These are phyloP conservation scores for Auriculariales sp. DNA, from an alignment of 768 basidiomycete genomes.

Conservation along the genomic window DNA sequence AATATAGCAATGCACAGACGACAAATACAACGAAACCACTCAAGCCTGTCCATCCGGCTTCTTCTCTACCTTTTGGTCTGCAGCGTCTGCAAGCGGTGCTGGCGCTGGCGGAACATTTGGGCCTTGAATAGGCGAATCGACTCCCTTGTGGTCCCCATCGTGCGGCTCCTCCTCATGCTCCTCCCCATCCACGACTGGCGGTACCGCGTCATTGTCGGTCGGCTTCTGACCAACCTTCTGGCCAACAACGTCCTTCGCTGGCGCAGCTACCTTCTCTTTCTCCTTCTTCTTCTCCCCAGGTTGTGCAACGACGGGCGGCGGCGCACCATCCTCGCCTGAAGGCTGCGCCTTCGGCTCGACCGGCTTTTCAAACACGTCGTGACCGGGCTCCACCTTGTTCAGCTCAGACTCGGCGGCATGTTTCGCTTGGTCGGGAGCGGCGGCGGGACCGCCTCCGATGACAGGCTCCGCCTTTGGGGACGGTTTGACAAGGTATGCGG, in stretches of 20 bases:
- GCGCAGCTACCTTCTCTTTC: slow-evolving; percentile 7
- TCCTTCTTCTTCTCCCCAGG: background rate
- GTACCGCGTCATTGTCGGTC: background rate
- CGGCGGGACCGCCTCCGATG: slow-evolving; percentile 38
- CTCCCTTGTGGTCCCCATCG: background rate
- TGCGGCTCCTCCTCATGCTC: background rate
- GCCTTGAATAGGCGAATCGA: background rate
- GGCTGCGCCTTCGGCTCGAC: slow-evolving; percentile 24
- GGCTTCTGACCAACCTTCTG: background rate
- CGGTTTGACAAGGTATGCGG: slow-evolving; percentile 35
- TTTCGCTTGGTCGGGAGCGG: slow-evolving; percentile 17
- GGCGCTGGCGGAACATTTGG: background rate
- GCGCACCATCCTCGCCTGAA: too few species aligned
- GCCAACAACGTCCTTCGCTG: background rate
- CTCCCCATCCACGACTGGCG: background rate
- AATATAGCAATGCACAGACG: too few species aligned
- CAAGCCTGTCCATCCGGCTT: too few species aligned
- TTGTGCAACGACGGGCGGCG: slow-evolving; percentile 1
- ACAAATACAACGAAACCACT: too few species aligned
- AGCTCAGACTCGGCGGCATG: slow-evolving; percentile 16
- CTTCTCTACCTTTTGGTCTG: too few species aligned
- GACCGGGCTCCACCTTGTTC: slow-evolving; percentile 56
- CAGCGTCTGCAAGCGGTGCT: background rate
- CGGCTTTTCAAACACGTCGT: slow-evolving; percentile 46
- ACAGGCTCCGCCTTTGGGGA: slow-evolving; percentile 21